Percentiles rank a stretch among this genome's conserved stretches.
phyloP scores from a whole-genome alignment of 352 stramenopile genomes.

The Pythium insidiosum region DNA sequence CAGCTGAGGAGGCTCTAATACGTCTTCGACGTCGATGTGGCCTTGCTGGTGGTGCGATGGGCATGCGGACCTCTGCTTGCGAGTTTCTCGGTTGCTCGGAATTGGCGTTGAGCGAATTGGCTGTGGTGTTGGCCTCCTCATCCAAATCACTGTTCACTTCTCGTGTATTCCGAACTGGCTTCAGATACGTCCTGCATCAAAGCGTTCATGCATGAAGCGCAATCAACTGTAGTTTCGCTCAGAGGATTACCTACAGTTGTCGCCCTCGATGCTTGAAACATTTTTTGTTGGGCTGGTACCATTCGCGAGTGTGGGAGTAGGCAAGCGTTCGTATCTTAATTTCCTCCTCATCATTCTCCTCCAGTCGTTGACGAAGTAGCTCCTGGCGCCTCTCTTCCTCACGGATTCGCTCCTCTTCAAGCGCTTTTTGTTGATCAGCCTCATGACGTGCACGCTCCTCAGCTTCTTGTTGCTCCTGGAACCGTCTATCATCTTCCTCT shows the following conservation, averaged over 20 bases:
- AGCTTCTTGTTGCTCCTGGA: slow-evolving; percentile 1
- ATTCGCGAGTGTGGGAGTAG: slow-evolving; percentile 49
- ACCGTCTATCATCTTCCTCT: slow-evolving; percentile 6
- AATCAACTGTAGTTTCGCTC: too few species aligned
- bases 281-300: slow-evolving; percentile 55
- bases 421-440: slow-evolving; percentile 5
- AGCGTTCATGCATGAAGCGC: neutral
- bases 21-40: too few species aligned
- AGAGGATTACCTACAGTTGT: slow-evolving; percentile 26
- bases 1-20: too few species aligned
- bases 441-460: slow-evolving; percentile 3
- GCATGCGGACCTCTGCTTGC: too few species aligned
- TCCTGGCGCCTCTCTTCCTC: slow-evolving; percentile 16
- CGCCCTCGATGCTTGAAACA: slow-evolving; percentile 50
- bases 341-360: slow-evolving; percentile 49
- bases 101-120: slow-evolving; percentile 1
- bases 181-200: slow-evolving; percentile 46
- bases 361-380: slow-evolving; percentile 25
- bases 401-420: slow-evolving; percentile 14
- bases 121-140: neutral
- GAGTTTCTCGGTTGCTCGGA: too few species aligned
- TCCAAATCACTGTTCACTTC: neutral
- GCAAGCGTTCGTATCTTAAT: slow-evolving; percentile 48
- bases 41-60: too few species aligned
- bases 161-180: slow-evolving; percentile 36